Conservation (phyloP, 164 flowering plant genomes). For the Tetracentron sinense region DNA sequence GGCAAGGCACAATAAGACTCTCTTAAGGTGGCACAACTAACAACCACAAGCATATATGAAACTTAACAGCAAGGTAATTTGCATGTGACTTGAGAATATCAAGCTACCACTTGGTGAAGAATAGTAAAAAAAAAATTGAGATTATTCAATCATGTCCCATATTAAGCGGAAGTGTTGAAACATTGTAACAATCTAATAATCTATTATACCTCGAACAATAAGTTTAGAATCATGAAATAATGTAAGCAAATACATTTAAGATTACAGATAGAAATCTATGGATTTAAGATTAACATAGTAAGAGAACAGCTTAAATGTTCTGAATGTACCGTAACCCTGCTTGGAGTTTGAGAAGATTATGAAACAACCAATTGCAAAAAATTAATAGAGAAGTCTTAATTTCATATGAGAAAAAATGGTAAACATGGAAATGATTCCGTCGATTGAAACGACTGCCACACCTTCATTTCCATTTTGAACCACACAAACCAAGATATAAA, state of each 20-base stretch:
- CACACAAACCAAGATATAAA: too few species aligned
- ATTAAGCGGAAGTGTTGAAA: background rate
- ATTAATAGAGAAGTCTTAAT: too few species aligned
- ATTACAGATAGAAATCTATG: too few species aligned
- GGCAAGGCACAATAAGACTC: slow-evolving; percentile 5
- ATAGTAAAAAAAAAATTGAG: background rate
- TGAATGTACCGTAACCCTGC: too few species aligned
- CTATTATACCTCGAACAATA: background rate
- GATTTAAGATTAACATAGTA: background rate
- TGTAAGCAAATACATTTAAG: too few species aligned
- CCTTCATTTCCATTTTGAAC: too few species aligned
- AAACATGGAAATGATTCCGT: too few species aligned
- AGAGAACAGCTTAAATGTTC: background rate
- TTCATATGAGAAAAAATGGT: too few species aligned
- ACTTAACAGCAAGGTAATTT: background rate
- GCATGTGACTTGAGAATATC: background rate
- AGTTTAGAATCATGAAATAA: too few species aligned
- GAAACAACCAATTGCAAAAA: too few species aligned
- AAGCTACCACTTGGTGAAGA: background rate
- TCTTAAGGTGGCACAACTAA: background rate
- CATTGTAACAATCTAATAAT: background rate
- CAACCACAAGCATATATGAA: background rate
- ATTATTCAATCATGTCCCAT: background rate
- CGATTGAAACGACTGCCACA: too few species aligned
- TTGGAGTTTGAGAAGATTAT: too few species aligned